A percentile compares a stretch with the other conserved stretches of the same genome.
Evolutionary conservation across 73 alveolate genomes (phyloP).

Genomic region (Breviolum minutum): DNA sequence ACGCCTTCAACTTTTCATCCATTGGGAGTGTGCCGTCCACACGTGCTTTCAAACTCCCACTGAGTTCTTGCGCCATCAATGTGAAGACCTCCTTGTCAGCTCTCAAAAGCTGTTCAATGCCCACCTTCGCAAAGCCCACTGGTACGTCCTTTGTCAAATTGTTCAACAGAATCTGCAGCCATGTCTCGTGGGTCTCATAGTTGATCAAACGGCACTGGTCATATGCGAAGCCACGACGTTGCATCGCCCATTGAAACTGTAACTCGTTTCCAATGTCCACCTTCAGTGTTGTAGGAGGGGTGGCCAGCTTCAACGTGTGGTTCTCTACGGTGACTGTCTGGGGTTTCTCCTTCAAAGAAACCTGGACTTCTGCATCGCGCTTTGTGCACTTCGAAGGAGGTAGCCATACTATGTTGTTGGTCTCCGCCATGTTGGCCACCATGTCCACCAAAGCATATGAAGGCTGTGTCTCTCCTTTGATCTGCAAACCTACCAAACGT

Average conservation of each 20-base stretch:
- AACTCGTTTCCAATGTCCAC: not conserved
- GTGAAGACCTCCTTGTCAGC: slow-evolving; percentile 27
- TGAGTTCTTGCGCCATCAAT: not conserved
- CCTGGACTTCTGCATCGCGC: not conserved
- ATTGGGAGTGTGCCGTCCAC: not conserved
- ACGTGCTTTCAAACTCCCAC: not conserved
- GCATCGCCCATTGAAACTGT: slow-evolving; percentile 29
- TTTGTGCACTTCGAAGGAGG: slow-evolving; percentile 22
- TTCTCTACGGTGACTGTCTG: not conserved
- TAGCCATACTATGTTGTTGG: not conserved
- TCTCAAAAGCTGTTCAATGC: not conserved
- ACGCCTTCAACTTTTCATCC: not conserved
- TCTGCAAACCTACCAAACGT: not conserved
- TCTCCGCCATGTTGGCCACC: not conserved
- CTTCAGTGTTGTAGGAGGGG: not conserved
- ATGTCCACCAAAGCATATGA: not conserved
- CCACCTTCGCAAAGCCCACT: not conserved
- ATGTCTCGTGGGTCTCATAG: not conserved
- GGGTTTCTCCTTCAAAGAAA: not conserved
- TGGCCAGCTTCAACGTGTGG: not conserved
- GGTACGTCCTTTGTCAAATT: not conserved
- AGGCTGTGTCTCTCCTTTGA: not conserved
- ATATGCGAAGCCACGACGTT: not conserved
- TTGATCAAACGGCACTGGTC: not conserved
- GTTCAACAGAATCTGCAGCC: not conserved